These are phyloP conservation scores for Aspergillus luchuensis DNA, from an alignment of 2,329 filamentous ascomycete species.

Conservation along the genomic window DNA sequence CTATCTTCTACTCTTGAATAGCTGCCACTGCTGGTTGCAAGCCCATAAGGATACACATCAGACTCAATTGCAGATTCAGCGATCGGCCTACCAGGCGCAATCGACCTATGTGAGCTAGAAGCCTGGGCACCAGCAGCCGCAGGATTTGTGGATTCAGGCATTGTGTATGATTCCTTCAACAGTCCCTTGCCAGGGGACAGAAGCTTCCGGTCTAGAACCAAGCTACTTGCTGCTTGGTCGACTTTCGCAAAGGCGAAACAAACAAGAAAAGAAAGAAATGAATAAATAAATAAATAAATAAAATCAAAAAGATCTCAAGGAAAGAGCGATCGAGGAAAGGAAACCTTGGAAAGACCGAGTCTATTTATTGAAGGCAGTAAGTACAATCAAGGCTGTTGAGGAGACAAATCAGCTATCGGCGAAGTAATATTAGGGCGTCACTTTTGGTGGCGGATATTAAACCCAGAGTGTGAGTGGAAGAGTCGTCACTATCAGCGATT, in stretches of 20 bases:
- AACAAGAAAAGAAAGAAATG: too few relatives aligned
- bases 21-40: constrained; percentile 37
- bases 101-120: constrained; percentile 5
- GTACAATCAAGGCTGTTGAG: background rate
- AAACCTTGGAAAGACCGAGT: background rate
- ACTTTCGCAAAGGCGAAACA: too few relatives aligned
- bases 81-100: constrained; percentile 2
- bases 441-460: background rate
- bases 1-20: constrained; percentile 5
- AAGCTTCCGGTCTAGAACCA: background rate
- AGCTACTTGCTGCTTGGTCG: background rate
- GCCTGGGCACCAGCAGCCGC: constrained; percentile 3
- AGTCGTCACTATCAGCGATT: background rate
- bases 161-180: background rate
- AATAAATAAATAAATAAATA: too few relatives aligned
- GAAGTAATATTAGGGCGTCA: background rate
- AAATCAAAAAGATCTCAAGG: too few relatives aligned
- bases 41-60: constrained; percentile 12
- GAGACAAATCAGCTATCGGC: background rate
- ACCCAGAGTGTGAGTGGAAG: background rate
- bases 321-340: background rate
- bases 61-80: constrained; percentile 14
- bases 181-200: background rate
- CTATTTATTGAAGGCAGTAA: background rate
- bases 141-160: background rate